Evolutionary conservation across 345 rosid genomes (phyloP), one percentile per base, ranked within the genome.

Genomic region (Lagerstroemia speciosa): DNA sequence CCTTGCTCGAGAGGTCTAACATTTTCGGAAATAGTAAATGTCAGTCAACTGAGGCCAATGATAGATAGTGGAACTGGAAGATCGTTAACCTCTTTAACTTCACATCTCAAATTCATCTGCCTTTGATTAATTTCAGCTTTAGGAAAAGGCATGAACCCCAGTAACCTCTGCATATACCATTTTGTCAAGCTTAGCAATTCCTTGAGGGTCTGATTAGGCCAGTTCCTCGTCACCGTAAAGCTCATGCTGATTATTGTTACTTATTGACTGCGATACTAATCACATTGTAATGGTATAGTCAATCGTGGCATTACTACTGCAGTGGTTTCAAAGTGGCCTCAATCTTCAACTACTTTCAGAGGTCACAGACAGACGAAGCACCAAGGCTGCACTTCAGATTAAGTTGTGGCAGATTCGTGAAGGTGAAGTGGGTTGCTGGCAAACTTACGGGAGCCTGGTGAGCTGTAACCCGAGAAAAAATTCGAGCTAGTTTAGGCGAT

Each of bases 1-100:
- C 86, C 37, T 68, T 86, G 74, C 76, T 95, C 83, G 80, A 71
- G 33, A 83, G 75, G 67, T 76, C 69, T 71, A 80, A 73, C 71
- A 22, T 73, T 8, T 82, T 74, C 26, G 61, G 77, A 57, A 79
- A 88, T 70, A 48, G 20, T 16, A 52, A 72, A 67, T 61, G 74
- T 76, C 67, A 68, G 61, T 45, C 36, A 62, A 34, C 27, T 36
- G 74, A 75, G 62, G 41, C n/a, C 63, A 37, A 36, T 37, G 50
- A 14, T 32, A 71, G 66, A 33, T 67, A 36, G 69, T 17, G 2
- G n/a, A 27, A 60, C 15, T 9, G 11, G 10, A 68, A 64, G 30
- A 19, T 64, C 40, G 61, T 50, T 0, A 64, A 67, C 65, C 27
- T 61, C 62, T 58, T 34, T 34, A 19, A 16, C 37, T 27, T 52